phyloP scores from a whole-genome alignment of 1,139 yeast genomes.

The Hanseniaspora uvarum region DNA sequence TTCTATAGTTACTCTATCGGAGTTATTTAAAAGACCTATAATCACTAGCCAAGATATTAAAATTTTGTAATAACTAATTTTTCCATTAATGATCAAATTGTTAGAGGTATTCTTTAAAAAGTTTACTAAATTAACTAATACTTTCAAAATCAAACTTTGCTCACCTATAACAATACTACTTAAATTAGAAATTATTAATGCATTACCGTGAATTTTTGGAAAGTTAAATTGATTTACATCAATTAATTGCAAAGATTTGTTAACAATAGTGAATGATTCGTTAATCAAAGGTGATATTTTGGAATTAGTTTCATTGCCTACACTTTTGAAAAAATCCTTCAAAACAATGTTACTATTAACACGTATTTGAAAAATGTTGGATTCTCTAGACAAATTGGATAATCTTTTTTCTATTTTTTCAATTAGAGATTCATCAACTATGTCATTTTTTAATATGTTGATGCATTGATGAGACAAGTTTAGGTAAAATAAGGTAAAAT shows the following conservation, averaged over 20 bases:
- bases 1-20: constrained; percentile 36
- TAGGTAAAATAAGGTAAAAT: constrained; percentile 25
- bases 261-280: constrained; percentile 31
- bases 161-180: constrained; percentile 34
- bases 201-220: constrained; percentile 36
- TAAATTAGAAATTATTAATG: constrained; percentile 35
- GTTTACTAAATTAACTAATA: constrained; percentile 31
- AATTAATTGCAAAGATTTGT: constrained; percentile 20
- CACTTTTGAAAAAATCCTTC: constrained; percentile 30
- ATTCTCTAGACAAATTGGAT: constrained; percentile 29
- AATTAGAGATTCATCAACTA: constrained; percentile 26
- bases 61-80: constrained; percentile 35
- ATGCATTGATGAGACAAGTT: constrained; percentile 24
- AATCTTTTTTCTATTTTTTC: constrained; percentile 28
- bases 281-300: constrained; percentile 26
- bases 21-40: constrained; percentile 62
- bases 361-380: constrained; percentile 33
- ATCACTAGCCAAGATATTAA: constrained; percentile 62
- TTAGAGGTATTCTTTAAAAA: constrained; percentile 31
- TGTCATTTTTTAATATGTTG: constrained; percentile 27
- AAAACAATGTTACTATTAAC: constrained; percentile 33
- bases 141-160: constrained; percentile 31
- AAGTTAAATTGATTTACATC: constrained; percentile 28
- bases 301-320: constrained; percentile 28
- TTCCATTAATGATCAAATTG: constrained; percentile 23